Base-by-base conservation (phyloP, 2,329 filamentous ascomycete species). In the Hypoxylon sp. region DNA sequence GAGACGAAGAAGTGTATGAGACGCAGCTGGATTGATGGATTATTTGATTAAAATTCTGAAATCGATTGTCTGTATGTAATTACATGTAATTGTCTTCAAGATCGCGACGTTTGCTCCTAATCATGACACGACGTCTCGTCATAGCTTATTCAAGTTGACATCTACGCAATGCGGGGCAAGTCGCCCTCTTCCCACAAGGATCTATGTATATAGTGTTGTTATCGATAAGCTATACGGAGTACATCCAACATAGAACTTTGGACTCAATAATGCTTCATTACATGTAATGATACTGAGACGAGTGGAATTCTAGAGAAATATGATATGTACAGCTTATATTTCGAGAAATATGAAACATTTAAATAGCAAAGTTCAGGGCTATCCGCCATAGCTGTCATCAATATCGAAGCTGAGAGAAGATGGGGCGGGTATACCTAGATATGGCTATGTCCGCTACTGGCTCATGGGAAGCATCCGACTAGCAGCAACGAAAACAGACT, bases 101-200 rank as follows among this genome's bases (percentile, higher is more conserved):
- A 14, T 30, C n/a, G 17, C 34, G 25, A 50, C 11, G 45, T 19
- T 50, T 61, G 32, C 19, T 43, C 14, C 34, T 41, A 38, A 48
- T 28, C 48, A 69, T 69, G 60, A 67, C 60, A 63, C 62, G 53
- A 65, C 21, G 6, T 59, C 56, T 50, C 60, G 60, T 69, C 67
- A 67, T 64, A 58, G 23, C 45, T 45, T 32, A 41, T 60, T 63
- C 58, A 52, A 30, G 19, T 64, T 67, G 49, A 67, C 53, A 63
- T 67, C 49, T 36, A 51, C 53, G 38, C n/a, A 59, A 68, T 68
- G 65, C 61, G 68, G 68, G 68, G 68, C 63, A 63, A 63, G 34
- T 57, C 41, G 17, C n/a, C 32, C 43, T 28, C 32, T 17, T 17
- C 17, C 32, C 38, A 36, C 38, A 21, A 21, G 38, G 38, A 43